Evolutionary conservation across 2,329 filamentous ascomycete species (phyloP).

Genomic region (Cladorrhinum sp.): DNA sequence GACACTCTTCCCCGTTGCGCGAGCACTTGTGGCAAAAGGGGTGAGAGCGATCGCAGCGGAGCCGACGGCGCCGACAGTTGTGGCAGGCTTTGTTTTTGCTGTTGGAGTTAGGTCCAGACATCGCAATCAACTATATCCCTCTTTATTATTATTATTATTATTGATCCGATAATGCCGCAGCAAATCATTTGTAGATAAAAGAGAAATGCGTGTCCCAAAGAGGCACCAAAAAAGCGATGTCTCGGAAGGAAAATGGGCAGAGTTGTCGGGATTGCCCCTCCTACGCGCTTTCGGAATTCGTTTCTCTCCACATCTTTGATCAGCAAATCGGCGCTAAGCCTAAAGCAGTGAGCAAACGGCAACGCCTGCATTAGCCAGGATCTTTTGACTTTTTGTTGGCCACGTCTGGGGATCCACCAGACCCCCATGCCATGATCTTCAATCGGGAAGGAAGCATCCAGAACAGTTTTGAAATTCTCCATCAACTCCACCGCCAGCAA

Average conservation of each 20-base stretch:
- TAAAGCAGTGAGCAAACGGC: constrained; percentile 16
- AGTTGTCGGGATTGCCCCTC: not conserved
- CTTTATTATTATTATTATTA: not conserved
- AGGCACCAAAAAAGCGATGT: not conserved
- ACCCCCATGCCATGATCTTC: not conserved
- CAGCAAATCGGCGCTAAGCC: constrained; percentile 10
- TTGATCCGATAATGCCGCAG: not conserved
- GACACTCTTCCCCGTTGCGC: constrained; percentile 54
- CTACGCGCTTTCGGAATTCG: not conserved
- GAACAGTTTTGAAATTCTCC: not conserved
- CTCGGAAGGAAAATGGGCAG: not conserved
- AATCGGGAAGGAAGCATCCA: not conserved
- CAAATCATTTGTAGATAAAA: not conserved
- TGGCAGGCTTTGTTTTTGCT: constrained; percentile 47
- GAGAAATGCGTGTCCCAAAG: not conserved
- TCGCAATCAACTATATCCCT: not conserved
- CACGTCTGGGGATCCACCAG: not conserved
- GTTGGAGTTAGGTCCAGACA: constrained; percentile 2
- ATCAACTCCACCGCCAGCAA: too few species aligned
- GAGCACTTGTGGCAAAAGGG: constrained; percentile 60
- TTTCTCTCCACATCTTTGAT: not conserved
- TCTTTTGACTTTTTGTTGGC: not conserved
- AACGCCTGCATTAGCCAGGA: constrained; percentile 15
- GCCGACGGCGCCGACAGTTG: constrained; percentile 59
- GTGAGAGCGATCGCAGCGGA: constrained; percentile 60